These are phyloP conservation scores for Mucor circinelloides DNA, from an alignment of 371 early-diverging fungal species.

Conservation along the genomic window DNA sequence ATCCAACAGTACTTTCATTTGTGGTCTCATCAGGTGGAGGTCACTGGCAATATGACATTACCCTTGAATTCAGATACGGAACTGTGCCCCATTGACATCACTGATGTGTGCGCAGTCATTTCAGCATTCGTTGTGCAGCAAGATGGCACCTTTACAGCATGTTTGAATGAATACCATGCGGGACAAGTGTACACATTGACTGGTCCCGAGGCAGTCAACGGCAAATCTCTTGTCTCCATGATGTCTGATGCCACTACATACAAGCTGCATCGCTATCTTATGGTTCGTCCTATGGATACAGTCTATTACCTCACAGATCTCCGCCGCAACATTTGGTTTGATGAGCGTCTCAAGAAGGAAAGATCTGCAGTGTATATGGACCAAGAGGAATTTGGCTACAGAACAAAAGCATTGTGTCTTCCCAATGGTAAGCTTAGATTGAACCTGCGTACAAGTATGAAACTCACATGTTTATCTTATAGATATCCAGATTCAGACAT, in stretches of 20 bases:
- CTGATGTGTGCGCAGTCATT: constrained; percentile 35
- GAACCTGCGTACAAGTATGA: not conserved
- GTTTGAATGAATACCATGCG: constrained; percentile 28
- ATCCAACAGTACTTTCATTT: constrained; percentile 42
- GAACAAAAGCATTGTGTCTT: constrained; percentile 22
- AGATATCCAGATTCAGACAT: constrained; percentile 35
- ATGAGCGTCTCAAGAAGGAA: constrained; percentile 46
- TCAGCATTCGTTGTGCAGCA: constrained; percentile 19
- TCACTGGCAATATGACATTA: constrained; percentile 17
- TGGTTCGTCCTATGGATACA: constrained; percentile 38
- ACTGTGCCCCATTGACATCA: constrained; percentile 45
- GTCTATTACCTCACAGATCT: constrained; percentile 33
- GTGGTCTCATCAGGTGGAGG: constrained; percentile 36
- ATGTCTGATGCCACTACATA: constrained; percentile 32
- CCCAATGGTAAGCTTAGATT: constrained; percentile 28
- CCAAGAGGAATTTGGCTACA: constrained; percentile 17
- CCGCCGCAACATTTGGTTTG: constrained; percentile 41
- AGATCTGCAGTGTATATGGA: constrained; percentile 27
- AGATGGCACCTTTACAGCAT: not conserved
- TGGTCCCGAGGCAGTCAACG: constrained; percentile 36
- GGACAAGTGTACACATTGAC: constrained; percentile 44
- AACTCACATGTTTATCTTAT: not conserved
- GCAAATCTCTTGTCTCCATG: constrained; percentile 25
- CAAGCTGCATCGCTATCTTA: constrained; percentile 20
- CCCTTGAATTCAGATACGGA: constrained; percentile 29